Percentiles rank a stretch among this genome's conserved stretches.
Conservation (phyloP, 2,329 filamentous ascomycete species). For the Apiospora kogelbergensis region DNA sequence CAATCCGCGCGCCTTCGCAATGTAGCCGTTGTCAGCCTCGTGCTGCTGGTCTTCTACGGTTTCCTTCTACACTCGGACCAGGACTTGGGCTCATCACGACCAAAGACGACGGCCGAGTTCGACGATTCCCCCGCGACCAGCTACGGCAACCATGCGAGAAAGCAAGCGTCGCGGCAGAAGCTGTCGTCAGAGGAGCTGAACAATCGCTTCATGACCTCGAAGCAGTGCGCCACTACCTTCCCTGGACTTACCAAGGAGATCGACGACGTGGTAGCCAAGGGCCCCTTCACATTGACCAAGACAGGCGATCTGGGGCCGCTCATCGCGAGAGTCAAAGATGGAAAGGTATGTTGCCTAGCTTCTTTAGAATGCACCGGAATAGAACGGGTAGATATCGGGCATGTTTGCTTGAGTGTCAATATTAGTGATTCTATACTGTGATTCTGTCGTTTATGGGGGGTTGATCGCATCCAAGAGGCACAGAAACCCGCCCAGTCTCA, state of each 20-base stretch:
- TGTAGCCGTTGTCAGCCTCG: not conserved
- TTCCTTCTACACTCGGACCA: not conserved
- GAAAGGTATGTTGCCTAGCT: constrained; percentile 31
- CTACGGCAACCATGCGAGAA: not conserved
- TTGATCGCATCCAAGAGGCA: not conserved
- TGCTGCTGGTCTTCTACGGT: not conserved
- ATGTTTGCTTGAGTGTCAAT: not conserved
- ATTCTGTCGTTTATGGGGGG: too few relatives aligned
- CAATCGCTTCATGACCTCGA: constrained; percentile 39
- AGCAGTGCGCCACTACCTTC: constrained; percentile 44
- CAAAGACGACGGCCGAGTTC: not conserved
- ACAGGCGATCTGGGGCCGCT: constrained; percentile 38
- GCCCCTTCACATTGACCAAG: constrained; percentile 39
- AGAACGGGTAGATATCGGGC: too few relatives aligned
- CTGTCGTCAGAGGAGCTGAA: constrained; percentile 24
- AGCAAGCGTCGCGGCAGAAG: not conserved
- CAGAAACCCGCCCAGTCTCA: not conserved
- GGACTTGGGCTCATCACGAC: not conserved
- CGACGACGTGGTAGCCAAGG: constrained; percentile 42
- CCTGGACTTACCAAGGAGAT: constrained; percentile 48
- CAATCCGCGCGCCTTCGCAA: not conserved
- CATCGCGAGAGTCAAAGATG: constrained; percentile 42
- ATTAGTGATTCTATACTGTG: not conserved
- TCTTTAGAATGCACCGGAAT: too few relatives aligned
- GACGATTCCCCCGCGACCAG: not conserved